Evolutionary conservation across 352 stramenopile genomes (phyloP).

Genomic region (Aphanomyces astaci): DNA sequence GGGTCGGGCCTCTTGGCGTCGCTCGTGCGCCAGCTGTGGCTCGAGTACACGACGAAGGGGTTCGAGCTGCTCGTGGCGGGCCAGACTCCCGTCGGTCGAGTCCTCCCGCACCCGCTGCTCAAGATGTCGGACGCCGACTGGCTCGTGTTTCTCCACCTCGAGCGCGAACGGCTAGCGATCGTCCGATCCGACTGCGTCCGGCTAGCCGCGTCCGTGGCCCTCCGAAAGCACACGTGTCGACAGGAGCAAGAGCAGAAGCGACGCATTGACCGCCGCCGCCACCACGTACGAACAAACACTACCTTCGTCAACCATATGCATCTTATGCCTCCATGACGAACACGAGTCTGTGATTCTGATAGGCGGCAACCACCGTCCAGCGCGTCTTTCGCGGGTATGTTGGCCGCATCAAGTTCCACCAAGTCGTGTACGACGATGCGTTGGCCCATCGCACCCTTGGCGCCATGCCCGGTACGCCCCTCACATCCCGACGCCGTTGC

Average conservation of each 20-base stretch:
- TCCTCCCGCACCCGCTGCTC: not conserved
- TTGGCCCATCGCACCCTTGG: not conserved
- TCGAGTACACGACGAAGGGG: conserved; percentile 9
- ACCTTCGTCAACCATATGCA: too few relatives aligned
- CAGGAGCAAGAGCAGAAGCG: not conserved
- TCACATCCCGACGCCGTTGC: too few relatives aligned
- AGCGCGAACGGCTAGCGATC: not conserved
- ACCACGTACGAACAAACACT: too few relatives aligned
- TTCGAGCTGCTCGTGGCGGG: conserved; percentile 19
- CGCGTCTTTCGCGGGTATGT: not conserved
- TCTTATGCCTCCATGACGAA: too few relatives aligned
- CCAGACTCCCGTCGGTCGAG: not conserved
- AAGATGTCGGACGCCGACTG: not conserved
- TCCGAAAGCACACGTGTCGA: not conserved
- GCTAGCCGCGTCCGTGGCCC: not conserved
- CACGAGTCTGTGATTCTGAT: too few relatives aligned
- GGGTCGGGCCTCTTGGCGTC: not conserved
- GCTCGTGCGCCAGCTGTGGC: conserved; percentile 10
- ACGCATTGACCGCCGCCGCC: not conserved
- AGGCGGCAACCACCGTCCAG: not conserved
- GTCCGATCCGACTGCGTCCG: not conserved
- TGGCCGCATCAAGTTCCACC: not conserved
- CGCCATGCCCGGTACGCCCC: not conserved
- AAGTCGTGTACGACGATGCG: not conserved
- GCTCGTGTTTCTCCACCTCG: not conserved